phyloP scores from a whole-genome alignment of 495 filamentous ascomycete genomes.

The Aspergillus incahuasiensis region DNA sequence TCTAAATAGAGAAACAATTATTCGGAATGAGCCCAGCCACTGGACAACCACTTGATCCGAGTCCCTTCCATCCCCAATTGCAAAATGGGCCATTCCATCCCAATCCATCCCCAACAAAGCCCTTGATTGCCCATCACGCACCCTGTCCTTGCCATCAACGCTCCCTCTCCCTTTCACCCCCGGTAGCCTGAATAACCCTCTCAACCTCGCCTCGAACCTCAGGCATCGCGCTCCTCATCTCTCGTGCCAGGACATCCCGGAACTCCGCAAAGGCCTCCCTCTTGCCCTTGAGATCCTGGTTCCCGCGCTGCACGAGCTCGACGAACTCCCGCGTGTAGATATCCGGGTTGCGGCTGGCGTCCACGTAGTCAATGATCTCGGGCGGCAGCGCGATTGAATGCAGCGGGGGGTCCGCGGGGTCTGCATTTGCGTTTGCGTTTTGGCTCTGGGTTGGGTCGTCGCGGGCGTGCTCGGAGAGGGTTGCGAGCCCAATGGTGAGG shows the following conservation, averaged over 20 bases:
- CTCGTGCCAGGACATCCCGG: slow-evolving; percentile 71
- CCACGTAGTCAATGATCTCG: slow-evolving; percentile 92
- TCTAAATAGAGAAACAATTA: not conserved
- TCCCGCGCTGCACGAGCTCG: slow-evolving; percentile 76
- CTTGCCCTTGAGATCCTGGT: slow-evolving; percentile 83
- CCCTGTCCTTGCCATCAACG: not conserved
- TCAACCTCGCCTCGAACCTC: slow-evolving; percentile 69
- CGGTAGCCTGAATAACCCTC: slow-evolving; percentile 50
- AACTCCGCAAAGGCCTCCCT: slow-evolving; percentile 74
- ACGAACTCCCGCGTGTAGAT: slow-evolving; percentile 98
- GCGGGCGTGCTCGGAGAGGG: slow-evolving; percentile 40
- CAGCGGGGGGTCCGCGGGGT: slow-evolving; percentile 38
- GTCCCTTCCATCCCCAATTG: not conserved
- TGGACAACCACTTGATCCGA: not conserved
- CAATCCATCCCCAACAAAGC: not conserved
- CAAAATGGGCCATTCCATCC: no score
- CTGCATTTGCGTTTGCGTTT: slow-evolving; percentile 28
- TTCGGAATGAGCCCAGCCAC: not conserved
- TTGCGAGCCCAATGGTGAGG: slow-evolving; percentile 37
- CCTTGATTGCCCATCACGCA: no score
- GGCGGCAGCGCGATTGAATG: slow-evolving; percentile 62
- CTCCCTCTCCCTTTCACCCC: slow-evolving; percentile 10
- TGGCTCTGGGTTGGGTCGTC: slow-evolving; percentile 24
- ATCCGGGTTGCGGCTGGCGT: slow-evolving; percentile 89
- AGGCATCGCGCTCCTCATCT: slow-evolving; percentile 75